These are phyloP conservation scores for Haberlea rhodopensis DNA, from an alignment of 257 asterid genomes.

Conservation along the genomic window DNA sequence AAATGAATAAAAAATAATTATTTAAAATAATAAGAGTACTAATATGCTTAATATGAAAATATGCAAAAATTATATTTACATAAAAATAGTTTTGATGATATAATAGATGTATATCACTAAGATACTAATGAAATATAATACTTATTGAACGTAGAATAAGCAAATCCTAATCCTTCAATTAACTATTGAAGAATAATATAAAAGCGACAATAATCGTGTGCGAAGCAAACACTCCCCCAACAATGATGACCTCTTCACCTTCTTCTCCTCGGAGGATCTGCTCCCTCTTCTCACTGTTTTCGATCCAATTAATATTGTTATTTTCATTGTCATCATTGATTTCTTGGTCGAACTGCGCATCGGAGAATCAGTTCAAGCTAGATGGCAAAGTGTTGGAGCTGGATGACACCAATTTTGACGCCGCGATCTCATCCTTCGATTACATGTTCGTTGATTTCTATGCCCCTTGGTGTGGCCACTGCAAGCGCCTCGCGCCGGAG, in stretches of 20 bases:
- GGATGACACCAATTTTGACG: conserved; percentile 71
- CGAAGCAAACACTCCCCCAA: too few relatives aligned
- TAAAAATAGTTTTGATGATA: too few relatives aligned
- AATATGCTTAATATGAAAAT: too few relatives aligned
- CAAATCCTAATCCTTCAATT: too few relatives aligned
- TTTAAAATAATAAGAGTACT: too few relatives aligned
- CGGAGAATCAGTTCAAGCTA: conserved; percentile 44
- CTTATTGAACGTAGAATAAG: too few relatives aligned
- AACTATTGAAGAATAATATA: too few relatives aligned
- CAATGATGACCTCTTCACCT: conserved; percentile 29
- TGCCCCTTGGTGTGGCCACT: conserved; percentile 99
- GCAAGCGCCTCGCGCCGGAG: conserved; percentile 96
- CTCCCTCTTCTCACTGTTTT: background rate
- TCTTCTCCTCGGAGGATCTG: conserved; percentile 29
- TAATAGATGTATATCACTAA: too few relatives aligned
- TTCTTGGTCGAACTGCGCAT: conserved; percentile 33
- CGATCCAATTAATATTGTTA: conserved; percentile 11
- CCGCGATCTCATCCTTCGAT: conserved; percentile 87
- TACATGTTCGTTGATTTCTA: conserved; percentile 82
- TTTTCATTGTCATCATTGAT: conserved; percentile 13
- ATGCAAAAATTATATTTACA: too few relatives aligned
- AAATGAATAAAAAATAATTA: too few relatives aligned
- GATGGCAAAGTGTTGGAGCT: conserved; percentile 89
- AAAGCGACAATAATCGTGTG: too few relatives aligned
- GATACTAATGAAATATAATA: too few relatives aligned